These are phyloP conservation scores for Mercurialis annua DNA, from an alignment of 345 rosid genomes.

Conservation along the genomic window DNA sequence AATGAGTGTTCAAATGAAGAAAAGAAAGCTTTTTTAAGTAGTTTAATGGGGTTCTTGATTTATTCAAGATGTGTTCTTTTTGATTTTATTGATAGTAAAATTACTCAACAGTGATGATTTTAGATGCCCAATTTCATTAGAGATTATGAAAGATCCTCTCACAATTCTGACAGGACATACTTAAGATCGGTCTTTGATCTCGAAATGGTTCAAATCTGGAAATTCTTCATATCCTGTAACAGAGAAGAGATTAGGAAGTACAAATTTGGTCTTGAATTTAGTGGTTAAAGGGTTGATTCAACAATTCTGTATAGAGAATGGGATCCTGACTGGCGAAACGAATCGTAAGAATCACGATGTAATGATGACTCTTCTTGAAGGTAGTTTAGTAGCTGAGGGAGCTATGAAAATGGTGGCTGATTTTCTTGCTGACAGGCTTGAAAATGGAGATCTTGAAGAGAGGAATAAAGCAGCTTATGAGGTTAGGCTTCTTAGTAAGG, in stretches of 20 bases:
- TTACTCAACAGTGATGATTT: constrained; percentile 31
- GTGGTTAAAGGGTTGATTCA: constrained; percentile 18
- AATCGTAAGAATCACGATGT: constrained; percentile 35
- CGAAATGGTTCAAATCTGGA: constrained; percentile 24
- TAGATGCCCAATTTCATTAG: constrained; percentile 23
- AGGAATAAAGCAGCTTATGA: constrained; percentile 54
- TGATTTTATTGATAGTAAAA: constrained; percentile 31
- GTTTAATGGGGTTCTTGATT: constrained; percentile 53
- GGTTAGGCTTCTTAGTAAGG: constrained; percentile 62
- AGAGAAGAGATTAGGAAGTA: constrained; percentile 3
- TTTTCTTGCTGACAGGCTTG: constrained; percentile 47
- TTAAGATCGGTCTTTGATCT: constrained; percentile 18
- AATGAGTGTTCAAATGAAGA: constrained; percentile 28
- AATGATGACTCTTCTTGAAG: constrained; percentile 29
- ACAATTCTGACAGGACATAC: constrained; percentile 20
- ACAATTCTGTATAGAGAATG: constrained; percentile 43
- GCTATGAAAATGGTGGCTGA: constrained; percentile 46
- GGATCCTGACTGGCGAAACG: constrained; percentile 26
- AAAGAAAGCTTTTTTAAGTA: constrained; percentile 33
- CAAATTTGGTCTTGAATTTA: constrained; percentile 6
- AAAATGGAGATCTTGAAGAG: constrained; percentile 34
- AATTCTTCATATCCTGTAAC: constrained; percentile 18
- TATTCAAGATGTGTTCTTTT: constrained; percentile 64
- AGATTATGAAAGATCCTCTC: constrained; percentile 24
- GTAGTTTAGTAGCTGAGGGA: constrained; percentile 57